phyloP scores from a whole-genome alignment of 2,329 filamentous ascomycete species.

The Botryosphaeria dothidea region DNA sequence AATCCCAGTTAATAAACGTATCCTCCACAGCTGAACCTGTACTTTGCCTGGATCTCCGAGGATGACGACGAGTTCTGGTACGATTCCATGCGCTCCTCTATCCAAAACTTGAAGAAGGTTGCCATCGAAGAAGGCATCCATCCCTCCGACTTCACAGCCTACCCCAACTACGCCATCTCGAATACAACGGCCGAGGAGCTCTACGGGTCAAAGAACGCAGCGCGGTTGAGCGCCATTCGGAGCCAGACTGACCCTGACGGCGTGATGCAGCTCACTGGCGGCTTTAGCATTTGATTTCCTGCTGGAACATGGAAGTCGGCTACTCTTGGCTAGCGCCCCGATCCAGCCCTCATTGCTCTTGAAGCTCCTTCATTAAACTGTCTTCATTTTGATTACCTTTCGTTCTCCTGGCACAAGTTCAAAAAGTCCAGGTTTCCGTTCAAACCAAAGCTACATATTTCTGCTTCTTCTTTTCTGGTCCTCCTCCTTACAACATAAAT shows the following conservation, averaged over 20 bases:
- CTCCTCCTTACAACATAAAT: too few relatives aligned
- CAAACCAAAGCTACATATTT: too few relatives aligned
- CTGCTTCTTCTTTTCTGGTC: too few relatives aligned
- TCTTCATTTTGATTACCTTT: too few relatives aligned
- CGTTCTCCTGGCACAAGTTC: too few relatives aligned
- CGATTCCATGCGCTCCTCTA: not conserved
- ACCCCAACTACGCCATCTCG: constrained; percentile 1
- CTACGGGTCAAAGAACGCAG: not conserved
- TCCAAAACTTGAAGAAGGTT: not conserved
- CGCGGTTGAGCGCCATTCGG: not conserved
- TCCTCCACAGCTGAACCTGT: not conserved
- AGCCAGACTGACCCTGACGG: not conserved
- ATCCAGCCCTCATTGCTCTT: too few relatives aligned
- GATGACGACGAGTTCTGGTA: constrained; percentile 1
- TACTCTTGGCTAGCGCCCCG: too few relatives aligned
- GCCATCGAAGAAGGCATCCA: not conserved
- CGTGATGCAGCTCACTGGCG: not conserved
- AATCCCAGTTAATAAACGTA: not conserved
- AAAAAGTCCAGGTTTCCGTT: too few relatives aligned
- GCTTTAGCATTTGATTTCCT: not conserved
- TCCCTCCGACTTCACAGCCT: not conserved
- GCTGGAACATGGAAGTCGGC: too few relatives aligned
- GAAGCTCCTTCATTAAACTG: too few relatives aligned
- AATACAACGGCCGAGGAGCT: not conserved
- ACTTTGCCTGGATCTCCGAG: not conserved